Conservation (phyloP, 116 monocot species). For the Trichopus zeylanicus region DNA sequence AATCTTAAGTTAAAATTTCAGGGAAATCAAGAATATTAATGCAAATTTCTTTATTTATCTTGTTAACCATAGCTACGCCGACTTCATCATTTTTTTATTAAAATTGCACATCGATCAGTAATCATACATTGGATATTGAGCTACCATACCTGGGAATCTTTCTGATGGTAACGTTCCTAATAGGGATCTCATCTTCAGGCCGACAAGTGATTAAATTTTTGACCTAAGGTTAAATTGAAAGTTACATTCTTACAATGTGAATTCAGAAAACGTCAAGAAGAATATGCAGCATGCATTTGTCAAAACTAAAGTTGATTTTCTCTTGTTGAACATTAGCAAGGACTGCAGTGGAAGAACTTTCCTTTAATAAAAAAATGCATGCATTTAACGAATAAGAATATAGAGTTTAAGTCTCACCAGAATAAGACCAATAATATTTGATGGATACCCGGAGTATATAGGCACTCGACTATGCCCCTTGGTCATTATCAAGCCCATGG, state of each 20-base stretch:
- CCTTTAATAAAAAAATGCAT: no score
- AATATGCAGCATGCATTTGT: no score
- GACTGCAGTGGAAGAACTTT: background rate
- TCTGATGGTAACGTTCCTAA: conserved; percentile 89
- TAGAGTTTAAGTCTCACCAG: conserved; percentile 50
- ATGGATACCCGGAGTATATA: conserved; percentile 76
- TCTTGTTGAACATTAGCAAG: background rate
- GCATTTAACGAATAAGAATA: background rate
- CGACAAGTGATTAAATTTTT: conserved; percentile 91
- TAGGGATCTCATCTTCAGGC: conserved; percentile 81
- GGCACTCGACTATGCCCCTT: conserved; percentile 98
- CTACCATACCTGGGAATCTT: conserved; percentile 80
- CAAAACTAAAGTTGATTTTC: no score
- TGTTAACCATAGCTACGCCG: background rate
- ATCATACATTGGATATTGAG: background rate
- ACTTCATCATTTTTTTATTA: background rate
- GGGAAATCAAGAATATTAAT: no score
- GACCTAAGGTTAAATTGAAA: conserved; percentile 44
- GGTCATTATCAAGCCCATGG: conserved; percentile 80
- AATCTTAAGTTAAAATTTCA: no score
- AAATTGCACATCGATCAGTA: background rate
- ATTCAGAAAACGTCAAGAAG: no score
- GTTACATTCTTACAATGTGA: background rate
- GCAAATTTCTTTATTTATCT: no score
- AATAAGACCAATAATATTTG: conserved; percentile 96